These are phyloP conservation scores for Aspergillus fijiensis DNA, from an alignment of 2,329 filamentous ascomycete species.

Conservation along the genomic window DNA sequence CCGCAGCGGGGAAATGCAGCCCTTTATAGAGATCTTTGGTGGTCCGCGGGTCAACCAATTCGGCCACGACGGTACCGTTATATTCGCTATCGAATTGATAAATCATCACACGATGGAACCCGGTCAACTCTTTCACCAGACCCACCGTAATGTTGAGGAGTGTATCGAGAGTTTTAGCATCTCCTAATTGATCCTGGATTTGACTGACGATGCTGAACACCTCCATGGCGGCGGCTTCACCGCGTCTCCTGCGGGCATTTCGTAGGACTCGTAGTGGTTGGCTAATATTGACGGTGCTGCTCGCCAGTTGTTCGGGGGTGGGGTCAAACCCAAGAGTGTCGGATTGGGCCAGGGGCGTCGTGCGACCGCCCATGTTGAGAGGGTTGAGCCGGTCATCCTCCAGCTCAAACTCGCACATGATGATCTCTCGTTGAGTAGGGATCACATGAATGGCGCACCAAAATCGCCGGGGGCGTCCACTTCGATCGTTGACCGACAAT, in stretches of 20 bases:
- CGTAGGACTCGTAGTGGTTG: conserved; percentile 74
- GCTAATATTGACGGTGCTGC: conserved; percentile 73
- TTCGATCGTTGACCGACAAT: conserved; percentile 64
- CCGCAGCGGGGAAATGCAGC: conserved; percentile 79
- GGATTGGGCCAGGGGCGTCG: conserved; percentile 20
- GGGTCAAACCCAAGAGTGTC: conserved; percentile 72
- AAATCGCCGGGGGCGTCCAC: conserved; percentile 61
- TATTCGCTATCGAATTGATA: conserved; percentile 83
- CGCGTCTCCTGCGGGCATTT: conserved; percentile 71
- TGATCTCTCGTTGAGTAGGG: conserved; percentile 63
- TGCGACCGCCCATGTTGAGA: conserved; percentile 20
- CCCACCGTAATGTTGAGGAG: conserved; percentile 82
- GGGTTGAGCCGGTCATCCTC: conserved; percentile 71
- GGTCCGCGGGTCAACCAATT: conserved; percentile 75
- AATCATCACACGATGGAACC: conserved; percentile 89
- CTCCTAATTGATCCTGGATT: conserved; percentile 75
- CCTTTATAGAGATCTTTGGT: conserved; percentile 85
- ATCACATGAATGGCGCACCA: conserved; percentile 87
- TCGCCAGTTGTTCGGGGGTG: conserved; percentile 69
- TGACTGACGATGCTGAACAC: conserved; percentile 92
- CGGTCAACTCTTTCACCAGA: conserved; percentile 83
- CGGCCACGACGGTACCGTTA: conserved; percentile 84
- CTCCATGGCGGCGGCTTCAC: conserved; percentile 84
- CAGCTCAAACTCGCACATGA: conserved; percentile 86
- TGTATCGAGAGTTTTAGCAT: conserved; percentile 64